A percentile compares a stretch with the other conserved stretches of the same genome.
These are phyloP conservation scores for Huiozyma naganishii DNA, from an alignment of 805 yeast species.

Conservation along the genomic window DNA sequence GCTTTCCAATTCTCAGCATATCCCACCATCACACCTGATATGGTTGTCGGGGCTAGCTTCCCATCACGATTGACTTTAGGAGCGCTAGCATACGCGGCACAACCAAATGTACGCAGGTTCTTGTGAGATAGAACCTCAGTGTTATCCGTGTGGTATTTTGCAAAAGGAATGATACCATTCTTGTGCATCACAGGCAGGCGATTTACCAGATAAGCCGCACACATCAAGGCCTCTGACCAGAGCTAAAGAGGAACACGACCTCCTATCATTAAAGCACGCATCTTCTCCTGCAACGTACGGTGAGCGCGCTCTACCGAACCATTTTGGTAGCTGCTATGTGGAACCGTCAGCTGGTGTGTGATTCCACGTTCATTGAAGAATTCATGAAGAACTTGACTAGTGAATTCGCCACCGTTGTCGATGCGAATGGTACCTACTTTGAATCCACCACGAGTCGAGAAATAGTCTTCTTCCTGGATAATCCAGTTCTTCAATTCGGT, in stretches of 20 bases:
- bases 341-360: constrained; percentile 6
- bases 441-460: constrained; percentile 1
- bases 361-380: constrained; percentile 2
- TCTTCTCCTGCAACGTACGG: constrained; percentile 5
- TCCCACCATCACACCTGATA: constrained; percentile 4
- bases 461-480: not conserved
- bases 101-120: constrained; percentile 7
- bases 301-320: constrained; percentile 12
- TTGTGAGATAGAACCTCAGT: not conserved
- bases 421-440: not conserved
- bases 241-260: constrained; percentile 7
- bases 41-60: constrained; percentile 1
- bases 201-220: constrained; percentile 7
- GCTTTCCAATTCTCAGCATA: constrained; percentile 1
- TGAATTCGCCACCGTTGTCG: constrained; percentile 6
- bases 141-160: too few relatives aligned
- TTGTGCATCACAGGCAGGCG: constrained; percentile 1
- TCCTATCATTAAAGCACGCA: constrained; percentile 2
- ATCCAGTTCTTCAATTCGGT: not conserved
- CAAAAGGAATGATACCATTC: constrained; percentile 1
- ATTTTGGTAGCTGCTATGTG: constrained; percentile 2
- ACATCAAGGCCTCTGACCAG: constrained; percentile 12
- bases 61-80: constrained; percentile 3
- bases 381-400: not conserved
- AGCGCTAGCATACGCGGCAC: constrained; percentile 6